Base-by-base conservation (phyloP, 139 green algal species). In the Zygnema cylindricum region DNA sequence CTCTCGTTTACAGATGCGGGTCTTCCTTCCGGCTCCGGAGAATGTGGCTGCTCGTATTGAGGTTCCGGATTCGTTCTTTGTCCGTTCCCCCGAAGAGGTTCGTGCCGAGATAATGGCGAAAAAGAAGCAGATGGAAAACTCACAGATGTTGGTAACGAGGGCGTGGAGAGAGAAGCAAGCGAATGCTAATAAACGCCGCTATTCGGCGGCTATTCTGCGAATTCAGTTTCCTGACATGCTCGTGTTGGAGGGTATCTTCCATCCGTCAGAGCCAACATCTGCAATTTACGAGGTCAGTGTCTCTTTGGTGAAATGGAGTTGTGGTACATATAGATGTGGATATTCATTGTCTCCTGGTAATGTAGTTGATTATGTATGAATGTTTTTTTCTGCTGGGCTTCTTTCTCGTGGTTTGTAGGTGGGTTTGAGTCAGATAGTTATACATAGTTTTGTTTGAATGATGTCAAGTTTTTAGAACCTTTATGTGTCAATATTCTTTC, bases 271-370 rank as follows among this genome's bases (percentile, higher is more conserved):
- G 69, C n/a, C 38, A 54, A 88, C 81, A 0, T 36, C 42, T 49
- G 86, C 86, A 30, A 22, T 91, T 40, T 91, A 91, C 33, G 81
- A 91, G 86, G 86, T 91, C 43, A 0, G 83, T 88, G 43, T 11
- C n/a, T n/a, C n/a, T n/a, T n/a, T n/a, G n/a, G n/a, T n/a, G n/a
- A n/a, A n/a, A n/a, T n/a, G n/a, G n/a, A n/a, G n/a, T n/a, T n/a
- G n/a, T n/a, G n/a, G n/a, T n/a, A n/a, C n/a, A n/a, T n/a, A n/a
- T n/a, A n/a, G n/a, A n/a, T n/a, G n/a, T n/a, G n/a, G n/a, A n/a
- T n/a, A n/a, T n/a, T n/a, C n/a, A n/a, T n/a, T n/a, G n/a, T n/a
- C n/a, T n/a, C n/a, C n/a, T n/a, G n/a, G n/a, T n/a, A n/a, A n/a
- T n/a, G n/a, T n/a, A n/a, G n/a, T n/a, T n/a, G n/a, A n/a, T n/a